Percentiles rank a stretch among this genome's conserved stretches.
These are phyloP conservation scores for Neonectria coccinea DNA, from an alignment of 2,329 filamentous ascomycete species.

Conservation along the genomic window DNA sequence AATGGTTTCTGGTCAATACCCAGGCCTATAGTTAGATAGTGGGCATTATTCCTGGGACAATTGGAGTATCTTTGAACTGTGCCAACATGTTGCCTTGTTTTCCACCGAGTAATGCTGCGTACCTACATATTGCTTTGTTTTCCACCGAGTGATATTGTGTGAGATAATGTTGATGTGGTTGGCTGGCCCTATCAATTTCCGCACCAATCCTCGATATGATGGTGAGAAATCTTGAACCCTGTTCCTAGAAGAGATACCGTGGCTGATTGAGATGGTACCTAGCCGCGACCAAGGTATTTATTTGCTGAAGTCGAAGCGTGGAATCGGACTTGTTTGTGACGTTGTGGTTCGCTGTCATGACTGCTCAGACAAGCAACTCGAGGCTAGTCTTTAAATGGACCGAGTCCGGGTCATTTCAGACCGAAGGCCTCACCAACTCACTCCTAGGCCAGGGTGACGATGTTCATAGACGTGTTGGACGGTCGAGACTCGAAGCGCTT, in stretches of 20 bases:
- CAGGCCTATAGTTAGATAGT: constrained; percentile 26
- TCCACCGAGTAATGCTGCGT: neutral
- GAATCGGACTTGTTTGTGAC: neutral
- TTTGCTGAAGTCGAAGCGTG: neutral
- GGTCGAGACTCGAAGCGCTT: neutral
- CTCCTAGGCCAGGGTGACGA: neutral
- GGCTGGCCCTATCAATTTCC: neutral
- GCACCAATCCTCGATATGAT: neutral
- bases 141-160: neutral
- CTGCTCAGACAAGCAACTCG: neutral
- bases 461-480: neutral
- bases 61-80: constrained; percentile 26
- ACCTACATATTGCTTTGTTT: neutral
- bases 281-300: neutral
- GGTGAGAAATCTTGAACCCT: neutral
- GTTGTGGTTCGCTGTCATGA: neutral
- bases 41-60: constrained; percentile 27
- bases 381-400: neutral
- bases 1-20: constrained; percentile 25
- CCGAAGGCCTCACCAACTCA: neutral
- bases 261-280: neutral
- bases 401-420: neutral
- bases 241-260: neutral
- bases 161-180: neutral
- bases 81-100: neutral